A percentile compares a stretch with the other conserved stretches of the same genome.
phyloP scores from a whole-genome alignment of 805 yeast genomes.

The Sugiyamaella mastotermitis region DNA sequence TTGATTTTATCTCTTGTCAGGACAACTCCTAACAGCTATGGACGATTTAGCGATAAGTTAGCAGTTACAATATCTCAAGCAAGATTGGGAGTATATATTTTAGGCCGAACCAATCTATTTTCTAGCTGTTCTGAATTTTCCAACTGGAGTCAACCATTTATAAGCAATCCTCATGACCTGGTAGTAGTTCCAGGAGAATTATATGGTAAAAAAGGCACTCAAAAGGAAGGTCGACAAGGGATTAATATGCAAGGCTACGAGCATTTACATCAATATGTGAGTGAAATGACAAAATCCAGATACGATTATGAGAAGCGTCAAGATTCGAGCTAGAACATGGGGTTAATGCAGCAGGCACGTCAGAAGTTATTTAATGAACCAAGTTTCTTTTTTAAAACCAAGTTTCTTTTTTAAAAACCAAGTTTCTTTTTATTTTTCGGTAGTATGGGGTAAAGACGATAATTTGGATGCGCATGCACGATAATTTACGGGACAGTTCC shows the following conservation, averaged over 20 bases:
- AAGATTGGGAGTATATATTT: slow-evolving; percentile 31
- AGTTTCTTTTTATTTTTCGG: too few species aligned
- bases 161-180: slow-evolving; percentile 16
- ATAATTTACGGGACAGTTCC: too few species aligned
- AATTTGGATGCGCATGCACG: too few species aligned
- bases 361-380: too few species aligned
- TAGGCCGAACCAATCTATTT: slow-evolving; percentile 20
- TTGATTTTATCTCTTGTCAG: slow-evolving; percentile 34
- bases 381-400: too few species aligned
- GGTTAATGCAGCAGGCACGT: too few species aligned
- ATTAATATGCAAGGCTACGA: slow-evolving; percentile 27
- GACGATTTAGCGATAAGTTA: slow-evolving; percentile 22
- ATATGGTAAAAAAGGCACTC: slow-evolving; percentile 16
- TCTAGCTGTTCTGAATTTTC: not conserved
- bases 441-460: too few species aligned
- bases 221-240: slow-evolving; percentile 12
- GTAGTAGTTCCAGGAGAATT: slow-evolving; percentile 28
- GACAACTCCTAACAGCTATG: slow-evolving; percentile 24
- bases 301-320: slow-evolving; percentile 14
- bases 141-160: too few species aligned
- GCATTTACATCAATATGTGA: slow-evolving; percentile 29
- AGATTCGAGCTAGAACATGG: too few species aligned
- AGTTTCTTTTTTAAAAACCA: too few species aligned
- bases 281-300: slow-evolving; percentile 28
- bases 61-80: slow-evolving; percentile 30